phyloP scores from a whole-genome alignment of 306 rosid species.

The Senna tora region DNA sequence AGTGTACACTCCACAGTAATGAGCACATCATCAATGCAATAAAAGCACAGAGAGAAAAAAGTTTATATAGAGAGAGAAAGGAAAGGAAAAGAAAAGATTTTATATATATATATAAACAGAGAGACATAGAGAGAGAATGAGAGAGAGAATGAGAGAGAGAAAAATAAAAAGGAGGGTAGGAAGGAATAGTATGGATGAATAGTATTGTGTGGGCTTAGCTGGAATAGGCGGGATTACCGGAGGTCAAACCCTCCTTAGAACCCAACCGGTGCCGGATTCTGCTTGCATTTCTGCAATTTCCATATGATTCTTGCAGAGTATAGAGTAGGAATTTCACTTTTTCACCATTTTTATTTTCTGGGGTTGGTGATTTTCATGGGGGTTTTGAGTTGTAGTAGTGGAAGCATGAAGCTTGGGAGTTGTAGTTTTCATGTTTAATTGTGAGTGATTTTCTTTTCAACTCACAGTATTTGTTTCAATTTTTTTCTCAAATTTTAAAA shows the following conservation, averaged over 20 bases:
- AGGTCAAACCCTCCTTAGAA: slow-evolving; percentile 46
- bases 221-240: slow-evolving; percentile 57
- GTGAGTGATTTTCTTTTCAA: slow-evolving; percentile 26
- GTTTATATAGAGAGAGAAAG: background rate
- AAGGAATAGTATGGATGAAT: background rate
- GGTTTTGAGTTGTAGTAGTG: background rate
- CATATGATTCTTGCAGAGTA: background rate
- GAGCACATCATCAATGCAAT: background rate
- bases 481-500: slow-evolving; percentile 37
- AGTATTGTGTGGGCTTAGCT: slow-evolving; percentile 43
- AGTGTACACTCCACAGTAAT: no score
- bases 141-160: background rate
- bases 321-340: slow-evolving; percentile 5
- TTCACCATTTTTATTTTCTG: background rate
- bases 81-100: background rate
- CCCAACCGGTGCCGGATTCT: slow-evolving; percentile 51
- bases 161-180: background rate
- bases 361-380: background rate
- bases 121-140: background rate
- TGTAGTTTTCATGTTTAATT: background rate
- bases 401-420: background rate
- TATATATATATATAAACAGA: background rate
- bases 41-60: background rate
- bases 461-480: slow-evolving; percentile 9
- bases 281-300: background rate